Conservation (phyloP, 2,329 filamentous ascomycete species). For the Acephala macrosclerotiorum region DNA sequence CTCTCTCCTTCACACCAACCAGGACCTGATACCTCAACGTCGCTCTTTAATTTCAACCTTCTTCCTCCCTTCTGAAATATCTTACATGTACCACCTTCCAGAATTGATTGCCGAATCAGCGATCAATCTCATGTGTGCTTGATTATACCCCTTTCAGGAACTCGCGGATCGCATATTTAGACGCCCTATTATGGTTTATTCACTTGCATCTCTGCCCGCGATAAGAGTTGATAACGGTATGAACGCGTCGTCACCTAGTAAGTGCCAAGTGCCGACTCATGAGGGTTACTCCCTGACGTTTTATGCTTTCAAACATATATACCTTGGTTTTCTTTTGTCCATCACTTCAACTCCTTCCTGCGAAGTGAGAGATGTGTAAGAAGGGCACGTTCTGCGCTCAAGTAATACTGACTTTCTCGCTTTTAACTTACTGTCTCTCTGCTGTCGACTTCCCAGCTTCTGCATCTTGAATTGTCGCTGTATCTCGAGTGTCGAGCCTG, state of each 20-base stretch:
- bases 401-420: background rate
- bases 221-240: background rate
- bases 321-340: background rate
- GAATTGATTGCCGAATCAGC: background rate
- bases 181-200: conserved; percentile 6
- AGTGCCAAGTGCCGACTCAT: background rate
- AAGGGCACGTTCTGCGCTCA: background rate
- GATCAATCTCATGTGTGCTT: background rate
- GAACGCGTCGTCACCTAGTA: background rate
- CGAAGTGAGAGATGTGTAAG: conserved; percentile 5
- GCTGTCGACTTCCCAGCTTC: background rate
- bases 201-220: background rate
- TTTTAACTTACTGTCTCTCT: background rate
- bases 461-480: background rate
- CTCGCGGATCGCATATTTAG: background rate
- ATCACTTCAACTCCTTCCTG: background rate
- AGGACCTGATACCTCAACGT: background rate
- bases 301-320: background rate
- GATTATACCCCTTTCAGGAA: background rate
- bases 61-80: background rate
- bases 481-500: background rate
- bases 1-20: background rate
- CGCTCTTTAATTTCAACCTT: background rate
- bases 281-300: background rate
- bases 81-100: background rate